Conservation (phyloP, 306 rosid genomes). For the Lotus japonicus region DNA sequence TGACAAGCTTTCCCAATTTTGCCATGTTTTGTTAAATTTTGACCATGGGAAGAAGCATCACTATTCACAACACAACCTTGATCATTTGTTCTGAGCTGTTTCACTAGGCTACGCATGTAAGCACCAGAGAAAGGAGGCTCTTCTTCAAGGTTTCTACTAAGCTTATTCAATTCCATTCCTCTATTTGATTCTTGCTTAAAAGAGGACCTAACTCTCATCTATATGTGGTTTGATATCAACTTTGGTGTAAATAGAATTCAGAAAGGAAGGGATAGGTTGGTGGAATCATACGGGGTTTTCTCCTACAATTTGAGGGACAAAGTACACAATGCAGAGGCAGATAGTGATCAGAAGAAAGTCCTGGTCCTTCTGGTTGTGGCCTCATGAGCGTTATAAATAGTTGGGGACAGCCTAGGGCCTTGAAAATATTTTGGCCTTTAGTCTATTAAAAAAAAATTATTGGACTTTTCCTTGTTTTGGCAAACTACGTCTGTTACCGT, state of each 20-base stretch:
- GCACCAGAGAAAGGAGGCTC: constrained; percentile 60
- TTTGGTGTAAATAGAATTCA: constrained; percentile 26
- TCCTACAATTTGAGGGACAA: constrained; percentile 40
- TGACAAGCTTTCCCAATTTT: constrained; percentile 27
- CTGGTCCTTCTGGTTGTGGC: constrained; percentile 34
- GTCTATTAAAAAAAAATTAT: constrained; percentile 12
- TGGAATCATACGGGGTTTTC: constrained; percentile 48
- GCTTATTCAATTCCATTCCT: constrained; percentile 45
- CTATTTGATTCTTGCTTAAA: constrained; percentile 21
- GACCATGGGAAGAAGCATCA: constrained; percentile 6
- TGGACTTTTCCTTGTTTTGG: constrained; percentile 50
- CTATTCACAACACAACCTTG: constrained; percentile 23
- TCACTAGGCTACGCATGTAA: constrained; percentile 65
- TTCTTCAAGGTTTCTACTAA: constrained; percentile 27
- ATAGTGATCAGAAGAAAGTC: constrained; percentile 43
- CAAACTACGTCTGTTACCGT: constrained; percentile 46
- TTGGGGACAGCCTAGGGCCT: constrained; percentile 65
- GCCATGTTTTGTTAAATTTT: constrained; percentile 25
- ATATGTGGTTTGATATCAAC: constrained; percentile 15
- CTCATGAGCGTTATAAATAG: constrained; percentile 58
- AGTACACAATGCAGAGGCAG: constrained; percentile 53
- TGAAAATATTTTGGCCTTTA: constrained; percentile 46
- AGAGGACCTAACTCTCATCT: constrained; percentile 36
- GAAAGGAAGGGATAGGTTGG: constrained; percentile 37
- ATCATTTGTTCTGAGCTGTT: constrained; percentile 46